Evolutionary conservation across 805 yeast genomes (phyloP).

Genomic region (Lipomyces japonicus): DNA sequence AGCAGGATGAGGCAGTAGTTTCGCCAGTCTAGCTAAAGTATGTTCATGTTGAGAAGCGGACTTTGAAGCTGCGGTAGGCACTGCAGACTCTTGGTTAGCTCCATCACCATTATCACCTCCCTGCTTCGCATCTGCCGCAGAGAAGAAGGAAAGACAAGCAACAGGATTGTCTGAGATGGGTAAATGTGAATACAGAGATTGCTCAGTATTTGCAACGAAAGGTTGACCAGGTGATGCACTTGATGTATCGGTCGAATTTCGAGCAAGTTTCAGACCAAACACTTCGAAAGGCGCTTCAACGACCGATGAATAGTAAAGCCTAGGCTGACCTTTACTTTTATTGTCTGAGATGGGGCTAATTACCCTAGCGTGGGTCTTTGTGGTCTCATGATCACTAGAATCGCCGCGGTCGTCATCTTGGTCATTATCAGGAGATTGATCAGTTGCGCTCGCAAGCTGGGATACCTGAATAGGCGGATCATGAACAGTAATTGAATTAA

Average conservation of each 20-base stretch:
- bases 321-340: slow-evolving; percentile 14
- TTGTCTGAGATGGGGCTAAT: neutral
- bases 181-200: neutral
- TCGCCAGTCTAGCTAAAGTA: too few relatives aligned
- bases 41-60: neutral
- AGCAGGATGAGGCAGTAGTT: neutral
- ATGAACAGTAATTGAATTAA: neutral
- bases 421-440: neutral
- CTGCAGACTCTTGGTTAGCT: neutral
- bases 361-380: neutral
- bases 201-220: too few relatives aligned
- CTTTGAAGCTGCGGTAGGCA: neutral
- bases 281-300: slow-evolving; percentile 23
- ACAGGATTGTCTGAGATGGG: neutral
- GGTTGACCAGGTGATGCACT: neutral
- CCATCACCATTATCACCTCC: neutral
- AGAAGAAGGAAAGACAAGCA: neutral
- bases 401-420: neutral
- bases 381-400: neutral
- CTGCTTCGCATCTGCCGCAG: neutral
- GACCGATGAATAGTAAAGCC: slow-evolving; percentile 11
- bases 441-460: neutral
- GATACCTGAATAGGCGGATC: neutral
- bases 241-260: neutral
- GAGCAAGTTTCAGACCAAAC: slow-evolving; percentile 9